A percentile compares a stretch with the other conserved stretches of the same genome.
Evolutionary conservation across 164 flowering plant species (phyloP).

Genomic region (Umbellularia californica): DNA sequence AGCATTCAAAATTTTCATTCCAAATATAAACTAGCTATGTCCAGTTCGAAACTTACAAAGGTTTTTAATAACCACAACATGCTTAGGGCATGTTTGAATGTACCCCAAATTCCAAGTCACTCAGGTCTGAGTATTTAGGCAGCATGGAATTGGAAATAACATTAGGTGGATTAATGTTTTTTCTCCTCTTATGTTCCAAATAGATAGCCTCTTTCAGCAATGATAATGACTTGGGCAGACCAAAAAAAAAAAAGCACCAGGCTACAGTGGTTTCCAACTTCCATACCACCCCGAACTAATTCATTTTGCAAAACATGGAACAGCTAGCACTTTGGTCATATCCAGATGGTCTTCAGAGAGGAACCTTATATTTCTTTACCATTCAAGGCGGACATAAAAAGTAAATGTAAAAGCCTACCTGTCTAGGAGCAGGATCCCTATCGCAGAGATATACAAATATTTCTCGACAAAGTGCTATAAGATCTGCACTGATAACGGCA

Average conservation of each 20-base stretch:
- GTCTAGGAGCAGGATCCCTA: constrained; percentile 78
- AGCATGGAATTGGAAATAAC: neutral
- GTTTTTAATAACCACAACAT: neutral
- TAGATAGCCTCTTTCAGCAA: neutral
- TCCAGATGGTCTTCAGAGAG: neutral
- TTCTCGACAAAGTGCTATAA: constrained; percentile 85
- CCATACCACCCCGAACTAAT: neutral
- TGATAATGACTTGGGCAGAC: neutral
- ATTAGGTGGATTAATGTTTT: neutral
- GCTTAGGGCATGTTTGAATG: neutral
- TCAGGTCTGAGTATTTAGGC: neutral
- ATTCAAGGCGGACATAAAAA: neutral
- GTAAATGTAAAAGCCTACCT: constrained; percentile 35
- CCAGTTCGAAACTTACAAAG: neutral
- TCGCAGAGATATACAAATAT: constrained; percentile 70
- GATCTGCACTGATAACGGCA: constrained; percentile 66
- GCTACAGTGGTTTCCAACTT: neutral
- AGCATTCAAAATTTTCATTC: neutral
- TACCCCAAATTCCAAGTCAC: neutral
- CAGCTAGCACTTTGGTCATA: neutral
- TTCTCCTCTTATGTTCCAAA: too few relatives aligned
- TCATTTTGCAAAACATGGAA: neutral
- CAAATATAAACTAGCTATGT: neutral
- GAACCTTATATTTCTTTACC: neutral
- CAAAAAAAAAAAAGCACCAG: neutral